phyloP scores from a whole-genome alignment of 257 asterid genomes.

The Solanum sitiens region DNA sequence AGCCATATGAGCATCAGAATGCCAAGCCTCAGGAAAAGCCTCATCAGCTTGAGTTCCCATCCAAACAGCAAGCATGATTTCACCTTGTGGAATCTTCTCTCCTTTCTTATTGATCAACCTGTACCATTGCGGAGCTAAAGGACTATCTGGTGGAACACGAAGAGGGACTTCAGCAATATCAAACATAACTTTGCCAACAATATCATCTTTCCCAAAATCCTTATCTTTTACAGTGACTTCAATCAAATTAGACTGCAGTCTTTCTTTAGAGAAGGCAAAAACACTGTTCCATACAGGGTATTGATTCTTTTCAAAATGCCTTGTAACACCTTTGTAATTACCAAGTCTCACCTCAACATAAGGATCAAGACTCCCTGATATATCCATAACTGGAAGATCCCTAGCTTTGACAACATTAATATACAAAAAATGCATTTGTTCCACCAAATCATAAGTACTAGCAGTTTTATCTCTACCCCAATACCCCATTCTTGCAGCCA shows the following conservation, averaged over 20 bases:
- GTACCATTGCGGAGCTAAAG: conserved; percentile 85
- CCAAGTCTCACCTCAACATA: conserved; percentile 88
- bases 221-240: conserved; percentile 64
- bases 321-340: conserved; percentile 70
- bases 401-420: conserved; percentile 59
- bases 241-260: conserved; percentile 58
- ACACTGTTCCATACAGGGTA: conserved; percentile 58
- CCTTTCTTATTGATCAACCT: conserved; percentile 55
- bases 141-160: conserved; percentile 81
- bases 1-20: conserved; percentile 66
- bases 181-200: conserved; percentile 61
- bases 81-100: conserved; percentile 41
- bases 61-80: conserved; percentile 89
- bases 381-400: conserved; percentile 76
- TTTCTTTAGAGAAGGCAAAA: conserved; percentile 71
- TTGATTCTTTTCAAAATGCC: conserved; percentile 65
- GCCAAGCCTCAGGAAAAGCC: conserved; percentile 87
- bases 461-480: conserved; percentile 94
- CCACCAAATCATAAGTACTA: conserved; percentile 62
- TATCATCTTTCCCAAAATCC: conserved; percentile 72
- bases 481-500: conserved; percentile 84
- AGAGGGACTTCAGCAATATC: conserved; percentile 56
- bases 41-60: conserved; percentile 96
- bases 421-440: conserved; percentile 63
- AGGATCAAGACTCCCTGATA: conserved; percentile 77